Evolutionary conservation across 129 eudicot species (phyloP), one percentile per base, ranked within the genome.

Genomic region (Flaveria robusta): DNA sequence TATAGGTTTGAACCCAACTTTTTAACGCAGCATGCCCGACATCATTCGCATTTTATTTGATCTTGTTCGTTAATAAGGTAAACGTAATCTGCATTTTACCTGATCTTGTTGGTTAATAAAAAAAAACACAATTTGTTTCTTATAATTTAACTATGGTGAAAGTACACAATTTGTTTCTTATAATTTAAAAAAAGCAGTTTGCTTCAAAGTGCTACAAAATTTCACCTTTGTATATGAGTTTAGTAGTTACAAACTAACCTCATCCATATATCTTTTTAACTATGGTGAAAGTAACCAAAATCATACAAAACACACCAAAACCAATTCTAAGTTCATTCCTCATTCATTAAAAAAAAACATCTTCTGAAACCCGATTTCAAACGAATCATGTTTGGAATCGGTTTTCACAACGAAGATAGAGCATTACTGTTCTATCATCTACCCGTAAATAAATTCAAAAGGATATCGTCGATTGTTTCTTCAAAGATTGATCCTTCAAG

Each of bases 401-500:
- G 34, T 27, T 24, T 63, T 65, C 78, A 71, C 42, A n/a, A 71
- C 42, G 78, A 72, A 66, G 70, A 80, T 66, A 58, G 10, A 74
- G 7, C 64, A 41, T 66, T 14, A 42, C 54, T 55, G 51, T 55
- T 55, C 70, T 74, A 54, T 66, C 79, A 16, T 70, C 82, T 70
- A 80, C 26, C 68, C n/a, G 72, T 55, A 59, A 80, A 80, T 8
- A 80, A 66, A 66, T 86, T 77, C 70, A 73, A 76, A 31, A 91
- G 29, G 3, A 77, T 67, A 14, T 95, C 97, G 23, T 95, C 96
- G 22, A 89, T 51, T 66, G 88, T 37, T 42, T 89, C 91, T 55
- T 84, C 85, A 23, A 91, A 81, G 56, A 95, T 82, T 42, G 55
- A 72, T 68, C 88, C 88, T 68, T 73, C 91, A 78, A 95, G 71